Conservation (phyloP, 2,329 filamentous ascomycete genomes). For the Cladosporium sp. region DNA sequence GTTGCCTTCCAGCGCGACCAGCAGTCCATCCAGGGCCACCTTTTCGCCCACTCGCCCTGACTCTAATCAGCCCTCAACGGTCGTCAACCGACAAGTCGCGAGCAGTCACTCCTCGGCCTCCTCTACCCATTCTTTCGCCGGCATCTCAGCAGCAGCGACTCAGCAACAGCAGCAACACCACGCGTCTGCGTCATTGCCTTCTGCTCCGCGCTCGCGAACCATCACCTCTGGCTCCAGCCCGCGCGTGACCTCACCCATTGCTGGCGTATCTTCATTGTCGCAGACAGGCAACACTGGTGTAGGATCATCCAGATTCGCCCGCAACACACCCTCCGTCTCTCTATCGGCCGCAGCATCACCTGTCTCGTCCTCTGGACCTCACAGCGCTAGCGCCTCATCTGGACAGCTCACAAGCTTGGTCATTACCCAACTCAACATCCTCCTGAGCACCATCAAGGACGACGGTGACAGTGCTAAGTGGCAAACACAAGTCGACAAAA, state of each 20-base stretch:
- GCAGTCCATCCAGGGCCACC: conserved; percentile 47
- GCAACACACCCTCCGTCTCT: conserved; percentile 58
- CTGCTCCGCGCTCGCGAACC: conserved; percentile 53
- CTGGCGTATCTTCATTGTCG: conserved; percentile 47
- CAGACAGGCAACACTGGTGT: conserved; percentile 50
- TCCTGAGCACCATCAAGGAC: conserved; percentile 92
- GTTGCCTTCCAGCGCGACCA: conserved; percentile 42
- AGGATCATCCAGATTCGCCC: conserved; percentile 51
- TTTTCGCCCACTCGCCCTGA: conserved; percentile 50
- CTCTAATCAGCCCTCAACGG: conserved; percentile 50
- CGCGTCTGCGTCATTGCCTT: conserved; percentile 49
- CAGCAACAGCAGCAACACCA: conserved; percentile 49
- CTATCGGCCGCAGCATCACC: conserved; percentile 21
- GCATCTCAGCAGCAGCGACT: conserved; percentile 48
- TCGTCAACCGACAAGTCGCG: conserved; percentile 46
- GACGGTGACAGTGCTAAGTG: conserved; percentile 89
- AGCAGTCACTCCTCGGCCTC: conserved; percentile 53
- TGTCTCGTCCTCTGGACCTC: conserved; percentile 46
- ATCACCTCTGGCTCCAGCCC: conserved; percentile 51
- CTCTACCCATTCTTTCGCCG: conserved; percentile 49
- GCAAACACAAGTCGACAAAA: conserved; percentile 85
- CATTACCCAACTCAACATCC: conserved; percentile 89
- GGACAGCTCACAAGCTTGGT: conserved; percentile 78
- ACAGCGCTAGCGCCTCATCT: conserved; percentile 38
- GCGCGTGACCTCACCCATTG: conserved; percentile 53